These are phyloP conservation scores for Oenanthe javanica DNA, from an alignment of 140 eudicot species.

Conservation along the genomic window DNA sequence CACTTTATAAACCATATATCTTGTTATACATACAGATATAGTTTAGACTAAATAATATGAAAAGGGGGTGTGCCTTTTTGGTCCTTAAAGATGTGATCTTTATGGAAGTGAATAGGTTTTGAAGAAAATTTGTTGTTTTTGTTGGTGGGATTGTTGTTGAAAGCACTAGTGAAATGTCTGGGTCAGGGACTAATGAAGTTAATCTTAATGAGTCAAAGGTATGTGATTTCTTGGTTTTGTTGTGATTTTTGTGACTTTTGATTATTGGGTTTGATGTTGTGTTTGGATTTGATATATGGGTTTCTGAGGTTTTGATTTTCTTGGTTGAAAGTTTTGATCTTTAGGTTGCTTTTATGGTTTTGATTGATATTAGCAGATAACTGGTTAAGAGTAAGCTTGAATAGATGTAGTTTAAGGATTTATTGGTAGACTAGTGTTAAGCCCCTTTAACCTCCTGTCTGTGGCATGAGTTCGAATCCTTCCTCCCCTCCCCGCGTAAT, in stretches of 20 bases:
- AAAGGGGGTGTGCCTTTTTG: background rate
- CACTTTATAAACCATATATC: background rate
- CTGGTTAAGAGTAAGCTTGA: background rate
- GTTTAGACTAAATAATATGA: background rate
- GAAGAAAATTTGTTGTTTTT: background rate
- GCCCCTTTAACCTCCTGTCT: too few relatives aligned
- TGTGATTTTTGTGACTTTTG: background rate
- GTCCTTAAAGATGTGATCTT: background rate
- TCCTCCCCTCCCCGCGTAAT: too few relatives aligned
- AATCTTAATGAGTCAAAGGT: background rate
- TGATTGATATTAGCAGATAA: background rate
- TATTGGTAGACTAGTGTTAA: background rate
- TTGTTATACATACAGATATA: background rate
- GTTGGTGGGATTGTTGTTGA: background rate
- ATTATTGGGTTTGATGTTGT: background rate
- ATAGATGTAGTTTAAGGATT: background rate
- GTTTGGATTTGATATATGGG: background rate
- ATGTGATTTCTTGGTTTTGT: background rate
- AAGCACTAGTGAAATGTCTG: background rate
- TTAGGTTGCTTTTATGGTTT: conserved; percentile 2
- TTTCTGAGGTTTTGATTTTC: background rate
- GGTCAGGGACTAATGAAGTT: conserved; percentile 9
- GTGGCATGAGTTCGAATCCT: too few relatives aligned
- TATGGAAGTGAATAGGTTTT: background rate
- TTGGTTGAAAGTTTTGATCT: background rate